Evolutionary conservation across 208 protist species (phyloP), one percentile per base, ranked within the genome.

Genomic region (Acanthamoeba sp.): DNA sequence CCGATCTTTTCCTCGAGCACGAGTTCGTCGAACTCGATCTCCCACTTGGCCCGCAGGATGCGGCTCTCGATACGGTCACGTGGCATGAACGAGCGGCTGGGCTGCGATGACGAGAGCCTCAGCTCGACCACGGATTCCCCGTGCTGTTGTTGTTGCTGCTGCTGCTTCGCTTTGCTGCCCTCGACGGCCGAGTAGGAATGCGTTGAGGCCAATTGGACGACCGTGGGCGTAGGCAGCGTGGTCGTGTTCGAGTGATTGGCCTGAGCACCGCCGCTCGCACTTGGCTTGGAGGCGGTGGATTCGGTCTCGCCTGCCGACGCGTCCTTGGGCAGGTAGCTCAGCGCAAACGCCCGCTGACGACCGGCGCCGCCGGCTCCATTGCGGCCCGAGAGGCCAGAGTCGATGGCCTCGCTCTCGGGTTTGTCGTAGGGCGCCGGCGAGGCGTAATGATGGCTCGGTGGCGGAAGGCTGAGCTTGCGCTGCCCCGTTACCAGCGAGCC

Each of bases 21-120:
- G n/a, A 92, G 87, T 27, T 92, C 87, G 40, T 92, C 87, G 12
- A 69, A 92, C 32, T 92, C 66, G 57, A 92, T 92, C 38, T 92
- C 87, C 87, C 87, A 92, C 78, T 87, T 87, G 78, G 78, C 78
- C 9, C 78, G 78, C 42, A 87, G 78, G 38, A 87, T 87, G 48
- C 78, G 78, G 1, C 78, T 87, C 45, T 87, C 78, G 24, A 87
- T 87, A 3, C 78, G 78, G n/a, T 87, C 78, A 12, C 78, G 78
- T 40, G 48, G 45, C 45, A 87, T 87, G 78, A 40, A 36, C 34
- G 73, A 84, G 10, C 78, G 40, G 22, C 7, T 38, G 29, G 78
- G 78, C 22, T 62, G 45, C 29, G 78, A 87, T 27, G n/a, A 55
- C 12, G 78, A 59, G n/a, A 59, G 45, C 78, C 34, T 27, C 38